Evolutionary conservation across 2,329 filamentous ascomycete genomes (phyloP).

Genomic region (Neospermospora avenae): DNA sequence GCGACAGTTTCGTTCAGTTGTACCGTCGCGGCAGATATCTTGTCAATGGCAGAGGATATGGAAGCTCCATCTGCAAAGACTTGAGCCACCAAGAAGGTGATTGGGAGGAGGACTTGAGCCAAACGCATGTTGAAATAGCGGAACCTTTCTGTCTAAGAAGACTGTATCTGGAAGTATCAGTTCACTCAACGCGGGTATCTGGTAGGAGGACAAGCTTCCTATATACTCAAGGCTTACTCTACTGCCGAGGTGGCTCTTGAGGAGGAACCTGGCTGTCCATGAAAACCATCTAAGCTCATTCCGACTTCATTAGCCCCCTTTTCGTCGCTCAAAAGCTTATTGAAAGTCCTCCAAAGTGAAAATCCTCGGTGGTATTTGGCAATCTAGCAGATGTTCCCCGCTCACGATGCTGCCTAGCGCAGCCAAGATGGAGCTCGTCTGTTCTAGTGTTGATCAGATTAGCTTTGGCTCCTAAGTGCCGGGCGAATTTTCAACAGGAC

Average conservation of each 20-base stretch:
- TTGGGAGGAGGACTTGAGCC: slow-evolving; percentile 12
- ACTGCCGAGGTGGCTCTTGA: not conserved
- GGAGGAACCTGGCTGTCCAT: not conserved
- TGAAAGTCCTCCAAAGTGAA: not conserved
- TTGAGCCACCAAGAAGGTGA: slow-evolving; percentile 17
- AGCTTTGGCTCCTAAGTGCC: not conserved
- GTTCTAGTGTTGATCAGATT: not conserved
- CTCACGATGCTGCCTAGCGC: not conserved
- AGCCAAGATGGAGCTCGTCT: not conserved
- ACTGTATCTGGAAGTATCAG: not conserved
- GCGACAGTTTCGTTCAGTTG: slow-evolving; percentile 23
- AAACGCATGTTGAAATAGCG: slow-evolving; percentile 20
- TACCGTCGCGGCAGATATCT: slow-evolving; percentile 22
- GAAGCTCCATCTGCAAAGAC: slow-evolving; percentile 26
- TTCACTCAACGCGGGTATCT: not conserved
- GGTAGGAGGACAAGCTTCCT: not conserved
- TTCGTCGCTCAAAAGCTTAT: not conserved
- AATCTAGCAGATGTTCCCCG: not conserved
- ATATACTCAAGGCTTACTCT: not conserved
- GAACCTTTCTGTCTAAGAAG: not conserved
- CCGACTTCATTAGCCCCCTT: not conserved
- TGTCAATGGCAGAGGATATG: slow-evolving; percentile 24
- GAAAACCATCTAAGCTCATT: not conserved
- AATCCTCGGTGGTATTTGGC: not conserved
- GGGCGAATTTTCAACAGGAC: not conserved